These are phyloP conservation scores for Coemansia sp. DNA, from an alignment of 192 early-diverging fungal species.

Conservation along the genomic window DNA sequence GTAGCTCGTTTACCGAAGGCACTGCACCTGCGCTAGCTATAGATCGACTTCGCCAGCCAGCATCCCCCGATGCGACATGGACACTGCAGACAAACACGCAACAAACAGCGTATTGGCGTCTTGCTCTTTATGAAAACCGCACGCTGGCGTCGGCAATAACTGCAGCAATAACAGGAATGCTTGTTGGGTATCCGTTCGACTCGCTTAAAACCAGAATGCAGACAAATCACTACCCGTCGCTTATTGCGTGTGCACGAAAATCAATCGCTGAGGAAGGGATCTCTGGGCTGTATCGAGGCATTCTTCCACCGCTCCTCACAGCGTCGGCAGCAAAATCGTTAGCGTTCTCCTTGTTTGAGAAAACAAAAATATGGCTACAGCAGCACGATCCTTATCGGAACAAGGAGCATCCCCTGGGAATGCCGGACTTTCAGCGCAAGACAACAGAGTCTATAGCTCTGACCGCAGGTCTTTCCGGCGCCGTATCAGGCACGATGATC, in stretches of 20 bases:
- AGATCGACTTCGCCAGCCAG: background rate
- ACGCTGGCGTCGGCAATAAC: conserved; percentile 69
- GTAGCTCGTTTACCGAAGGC: background rate
- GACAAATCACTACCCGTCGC: conserved; percentile 80
- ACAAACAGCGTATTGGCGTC: conserved; percentile 24
- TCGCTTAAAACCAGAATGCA: conserved; percentile 97
- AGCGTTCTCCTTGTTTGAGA: conserved; percentile 89
- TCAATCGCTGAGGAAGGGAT: conserved; percentile 82
- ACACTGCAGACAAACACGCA: background rate
- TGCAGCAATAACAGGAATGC: conserved; percentile 66
- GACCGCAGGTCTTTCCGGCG: conserved; percentile 57
- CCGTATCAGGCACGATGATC: conserved; percentile 63
- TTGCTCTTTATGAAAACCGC: conserved; percentile 54
- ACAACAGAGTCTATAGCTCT: conserved; percentile 51
- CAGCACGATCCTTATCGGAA: conserved; percentile 18
- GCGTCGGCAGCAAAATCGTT: conserved; percentile 84
- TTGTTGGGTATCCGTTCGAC: conserved; percentile 86
- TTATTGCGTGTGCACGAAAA: conserved; percentile 70
- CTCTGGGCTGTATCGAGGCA: conserved; percentile 84
- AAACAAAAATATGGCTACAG: conserved; percentile 60
- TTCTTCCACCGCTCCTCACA: conserved; percentile 78
- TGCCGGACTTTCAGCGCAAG: conserved; percentile 47
- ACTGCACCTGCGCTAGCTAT: background rate
- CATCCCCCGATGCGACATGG: background rate
- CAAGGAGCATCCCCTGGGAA: conserved; percentile 1